phyloP scores from a whole-genome alignment of 2,329 filamentous ascomycete genomes.

The Stachybotrys chartarum region DNA sequence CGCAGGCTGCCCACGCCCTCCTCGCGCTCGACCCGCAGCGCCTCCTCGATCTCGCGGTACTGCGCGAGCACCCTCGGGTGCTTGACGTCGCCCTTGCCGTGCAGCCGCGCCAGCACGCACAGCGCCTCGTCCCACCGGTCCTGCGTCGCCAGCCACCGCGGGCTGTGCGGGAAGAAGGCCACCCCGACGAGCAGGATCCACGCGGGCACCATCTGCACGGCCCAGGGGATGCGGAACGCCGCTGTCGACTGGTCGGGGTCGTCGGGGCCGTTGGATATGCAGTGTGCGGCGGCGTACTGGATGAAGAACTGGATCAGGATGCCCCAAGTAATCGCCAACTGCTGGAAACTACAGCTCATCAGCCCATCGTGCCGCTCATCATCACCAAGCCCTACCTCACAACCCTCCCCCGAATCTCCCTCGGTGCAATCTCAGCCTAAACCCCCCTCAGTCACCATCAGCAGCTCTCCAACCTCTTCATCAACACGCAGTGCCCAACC shows the following conservation, averaged over 20 bases:
- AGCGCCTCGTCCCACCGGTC: slow-evolving; percentile 62
- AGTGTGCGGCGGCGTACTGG: slow-evolving; percentile 53
- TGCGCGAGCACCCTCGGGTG: slow-evolving; percentile 56
- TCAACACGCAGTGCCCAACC: not conserved
- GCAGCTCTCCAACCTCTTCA: not conserved
- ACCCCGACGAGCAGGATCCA: slow-evolving; percentile 46
- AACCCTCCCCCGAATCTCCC: slow-evolving; percentile 50
- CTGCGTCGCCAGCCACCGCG: slow-evolving; percentile 63
- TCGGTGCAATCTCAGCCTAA: slow-evolving; percentile 52
- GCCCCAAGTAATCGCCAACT: slow-evolving; percentile 67
- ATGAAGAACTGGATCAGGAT: slow-evolving; percentile 62
- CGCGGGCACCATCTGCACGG: slow-evolving; percentile 49
- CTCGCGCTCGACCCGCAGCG: slow-evolving; percentile 46
- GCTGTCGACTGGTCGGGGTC: slow-evolving; percentile 41
- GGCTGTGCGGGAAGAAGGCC: slow-evolving; percentile 56
- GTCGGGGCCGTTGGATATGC: slow-evolving; percentile 39
- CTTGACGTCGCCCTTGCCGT: slow-evolving; percentile 47
- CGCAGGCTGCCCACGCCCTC: slow-evolving; percentile 39
- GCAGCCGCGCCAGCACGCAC: slow-evolving; percentile 48
- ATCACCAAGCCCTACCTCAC: slow-evolving; percentile 27
- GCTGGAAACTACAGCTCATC: slow-evolving; percentile 39
- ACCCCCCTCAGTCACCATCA: not conserved
- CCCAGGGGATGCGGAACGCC: slow-evolving; percentile 57
- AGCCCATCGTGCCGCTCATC: not conserved
- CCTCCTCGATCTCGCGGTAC: slow-evolving; percentile 53